Percentiles rank a stretch among this genome's conserved stretches.
These are phyloP conservation scores for Hyaloscypha finlandica DNA, from an alignment of 495 filamentous ascomycete genomes.

Conservation along the genomic window DNA sequence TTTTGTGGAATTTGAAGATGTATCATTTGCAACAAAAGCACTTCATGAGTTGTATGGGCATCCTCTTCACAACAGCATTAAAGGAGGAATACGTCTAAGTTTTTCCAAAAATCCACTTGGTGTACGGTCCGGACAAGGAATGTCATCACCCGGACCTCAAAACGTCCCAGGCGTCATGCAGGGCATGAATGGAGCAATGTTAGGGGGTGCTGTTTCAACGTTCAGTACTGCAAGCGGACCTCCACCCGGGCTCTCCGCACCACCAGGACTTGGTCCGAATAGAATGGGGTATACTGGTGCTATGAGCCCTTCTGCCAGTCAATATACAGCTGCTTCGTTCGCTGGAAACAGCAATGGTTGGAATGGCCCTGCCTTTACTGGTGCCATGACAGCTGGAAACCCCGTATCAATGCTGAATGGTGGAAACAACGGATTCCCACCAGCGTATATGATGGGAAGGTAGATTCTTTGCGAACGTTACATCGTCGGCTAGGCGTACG, in stretches of 20 bases:
- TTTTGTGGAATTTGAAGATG: slow-evolving; percentile 97
- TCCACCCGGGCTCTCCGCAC: slow-evolving; percentile 69
- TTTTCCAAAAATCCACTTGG: slow-evolving; percentile 98
- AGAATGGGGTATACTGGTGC: slow-evolving; percentile 35
- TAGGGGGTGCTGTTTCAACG: slow-evolving; percentile 44
- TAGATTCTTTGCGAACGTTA: slow-evolving; percentile 33
- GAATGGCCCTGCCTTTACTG: slow-evolving; percentile 43
- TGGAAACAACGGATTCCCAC: slow-evolving; percentile 50
- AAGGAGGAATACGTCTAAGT: slow-evolving; percentile 95
- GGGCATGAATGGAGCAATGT: slow-evolving; percentile 58
- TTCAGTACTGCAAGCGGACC: slow-evolving; percentile 76
- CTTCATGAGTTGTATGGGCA: slow-evolving; percentile 91
- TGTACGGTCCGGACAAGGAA: slow-evolving; percentile 76
- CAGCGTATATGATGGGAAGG: slow-evolving; percentile 62
- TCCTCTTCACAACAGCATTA: slow-evolving; percentile 86
- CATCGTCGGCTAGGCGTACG: slow-evolving; percentile 13
- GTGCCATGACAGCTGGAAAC: slow-evolving; percentile 42
- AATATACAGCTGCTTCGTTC: slow-evolving; percentile 45
- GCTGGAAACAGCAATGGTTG: slow-evolving; percentile 44
- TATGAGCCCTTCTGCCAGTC: slow-evolving; percentile 39
- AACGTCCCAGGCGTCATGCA: slow-evolving; percentile 55
- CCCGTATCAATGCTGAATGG: slow-evolving; percentile 45
- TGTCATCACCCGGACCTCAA: slow-evolving; percentile 53
- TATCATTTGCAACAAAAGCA: slow-evolving; percentile 90
- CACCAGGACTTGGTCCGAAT: slow-evolving; percentile 62